These are phyloP conservation scores for Rhodotorula sp. DNA, from an alignment of 1,284 basidiomycete genomes.

Conservation along the genomic window DNA sequence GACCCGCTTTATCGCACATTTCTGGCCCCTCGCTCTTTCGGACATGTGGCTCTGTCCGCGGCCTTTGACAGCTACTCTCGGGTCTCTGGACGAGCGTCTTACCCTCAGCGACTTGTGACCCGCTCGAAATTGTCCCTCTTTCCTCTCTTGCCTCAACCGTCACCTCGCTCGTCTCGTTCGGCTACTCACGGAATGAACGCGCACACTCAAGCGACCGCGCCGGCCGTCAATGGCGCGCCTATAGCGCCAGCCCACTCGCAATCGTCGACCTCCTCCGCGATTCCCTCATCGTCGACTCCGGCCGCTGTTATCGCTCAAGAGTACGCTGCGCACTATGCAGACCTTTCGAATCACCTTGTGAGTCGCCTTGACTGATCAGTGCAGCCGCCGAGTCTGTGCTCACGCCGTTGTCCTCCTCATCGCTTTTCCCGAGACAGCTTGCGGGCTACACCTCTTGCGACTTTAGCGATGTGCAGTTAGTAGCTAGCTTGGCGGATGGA, in stretches of 20 bases:
- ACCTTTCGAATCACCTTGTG: constrained; percentile 9
- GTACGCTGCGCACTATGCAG: neutral
- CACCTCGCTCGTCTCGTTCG: neutral
- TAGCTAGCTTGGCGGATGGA: constrained; percentile 4
- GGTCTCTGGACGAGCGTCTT: neutral
- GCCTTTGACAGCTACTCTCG: neutral
- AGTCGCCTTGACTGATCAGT: neutral
- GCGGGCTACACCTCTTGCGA: constrained; percentile 4
- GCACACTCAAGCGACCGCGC: neutral
- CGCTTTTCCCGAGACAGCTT: constrained; percentile 1
- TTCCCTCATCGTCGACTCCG: neutral
- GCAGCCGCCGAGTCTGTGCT: neutral
- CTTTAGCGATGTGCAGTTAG: constrained; percentile 17
- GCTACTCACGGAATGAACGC: neutral
- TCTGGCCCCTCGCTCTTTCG: no score
- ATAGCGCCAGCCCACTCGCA: neutral
- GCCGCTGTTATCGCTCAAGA: neutral
- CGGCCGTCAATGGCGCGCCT: neutral
- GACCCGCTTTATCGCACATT: no score
- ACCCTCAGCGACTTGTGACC: neutral
- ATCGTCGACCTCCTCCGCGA: neutral
- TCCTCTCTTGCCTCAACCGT: no score
- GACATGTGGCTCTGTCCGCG: no score
- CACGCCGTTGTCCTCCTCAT: neutral
- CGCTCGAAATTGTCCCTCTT: neutral